A percentile compares a stretch with the other conserved stretches of the same genome.
These are phyloP conservation scores for Ceratocystis smalleyi DNA, from an alignment of 2,329 filamentous ascomycete genomes.

Conservation along the genomic window DNA sequence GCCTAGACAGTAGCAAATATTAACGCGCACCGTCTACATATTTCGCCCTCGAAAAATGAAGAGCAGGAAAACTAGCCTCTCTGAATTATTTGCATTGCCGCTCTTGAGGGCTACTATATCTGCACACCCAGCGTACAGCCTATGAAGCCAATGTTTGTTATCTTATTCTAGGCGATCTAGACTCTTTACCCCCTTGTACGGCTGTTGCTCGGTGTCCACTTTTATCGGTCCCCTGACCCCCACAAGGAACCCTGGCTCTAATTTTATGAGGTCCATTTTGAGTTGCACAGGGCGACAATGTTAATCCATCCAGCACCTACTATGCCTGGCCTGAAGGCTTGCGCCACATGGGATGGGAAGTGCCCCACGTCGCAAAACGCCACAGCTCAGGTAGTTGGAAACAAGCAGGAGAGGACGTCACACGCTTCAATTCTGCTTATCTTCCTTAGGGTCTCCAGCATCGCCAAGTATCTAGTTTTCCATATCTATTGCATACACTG, in stretches of 20 bases:
- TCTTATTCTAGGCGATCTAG: conserved; percentile 2
- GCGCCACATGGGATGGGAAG: neutral
- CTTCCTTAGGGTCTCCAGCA: no score
- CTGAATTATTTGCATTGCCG: neutral
- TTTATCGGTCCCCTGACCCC: neutral
- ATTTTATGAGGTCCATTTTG: conserved; percentile 4
- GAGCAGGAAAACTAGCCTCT: neutral
- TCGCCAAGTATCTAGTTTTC: neutral
- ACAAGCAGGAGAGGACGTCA: neutral
- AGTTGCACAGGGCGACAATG: neutral
- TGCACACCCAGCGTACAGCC: neutral
- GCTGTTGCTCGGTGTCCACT: neutral
- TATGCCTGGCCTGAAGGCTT: neutral
- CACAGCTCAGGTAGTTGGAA: neutral
- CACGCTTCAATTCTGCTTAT: neutral
- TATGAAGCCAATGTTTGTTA: neutral
- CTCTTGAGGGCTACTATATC: neutral
- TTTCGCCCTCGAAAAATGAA: neutral
- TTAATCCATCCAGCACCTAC: neutral
- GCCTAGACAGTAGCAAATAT: neutral
- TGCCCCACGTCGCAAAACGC: neutral
- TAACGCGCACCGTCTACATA: neutral
- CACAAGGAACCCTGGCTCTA: neutral
- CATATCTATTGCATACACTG: neutral
- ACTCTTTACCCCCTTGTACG: neutral